Percentiles rank a stretch among this genome's conserved stretches.
These are phyloP conservation scores for Diaporthe amygdali DNA, from an alignment of 2,329 filamentous ascomycete genomes.

Conservation along the genomic window DNA sequence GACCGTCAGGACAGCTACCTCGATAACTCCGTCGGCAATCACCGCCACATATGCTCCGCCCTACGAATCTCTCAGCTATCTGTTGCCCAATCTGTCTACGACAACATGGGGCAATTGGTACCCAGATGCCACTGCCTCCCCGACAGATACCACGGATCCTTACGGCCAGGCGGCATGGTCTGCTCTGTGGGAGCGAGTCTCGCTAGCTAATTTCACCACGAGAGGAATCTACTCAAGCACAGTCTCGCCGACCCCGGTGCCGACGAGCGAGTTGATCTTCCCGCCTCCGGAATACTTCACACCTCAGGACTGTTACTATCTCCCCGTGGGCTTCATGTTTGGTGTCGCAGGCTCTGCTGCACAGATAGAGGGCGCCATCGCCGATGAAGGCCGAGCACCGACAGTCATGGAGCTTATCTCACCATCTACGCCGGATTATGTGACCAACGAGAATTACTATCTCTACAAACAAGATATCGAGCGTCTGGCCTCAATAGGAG, in stretches of 20 bases:
- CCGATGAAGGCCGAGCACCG: conserved; percentile 48
- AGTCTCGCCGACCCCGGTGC: conserved; percentile 36
- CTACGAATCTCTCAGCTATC: conserved; percentile 38
- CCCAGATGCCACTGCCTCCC: conserved; percentile 37
- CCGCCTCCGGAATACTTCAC: conserved; percentile 58
- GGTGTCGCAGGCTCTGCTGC: conserved; percentile 54
- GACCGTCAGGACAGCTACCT: conserved; percentile 43
- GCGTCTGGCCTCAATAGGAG: conserved; percentile 55
- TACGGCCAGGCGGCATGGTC: conserved; percentile 46
- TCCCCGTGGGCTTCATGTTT: conserved; percentile 52
- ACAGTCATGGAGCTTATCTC: conserved; percentile 45
- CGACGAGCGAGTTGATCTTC: conserved; percentile 58
- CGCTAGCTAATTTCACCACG: conserved; percentile 39
- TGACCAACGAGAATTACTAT: conserved; percentile 58
- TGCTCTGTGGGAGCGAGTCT: conserved; percentile 39
- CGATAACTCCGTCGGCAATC: conserved; percentile 33
- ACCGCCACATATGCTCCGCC: conserved; percentile 41
- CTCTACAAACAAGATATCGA: conserved; percentile 62
- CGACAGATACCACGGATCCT: conserved; percentile 39
- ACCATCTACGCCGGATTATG: conserved; percentile 35
- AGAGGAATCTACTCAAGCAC: conserved; percentile 3
- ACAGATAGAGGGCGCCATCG: conserved; percentile 51
- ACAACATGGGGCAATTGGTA: conserved; percentile 49
- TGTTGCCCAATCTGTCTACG: conserved; percentile 40
- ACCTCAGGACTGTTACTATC: conserved; percentile 52